These are phyloP conservation scores for Candida incommunis DNA, from an alignment of 805 yeast genomes.

Conservation along the genomic window DNA sequence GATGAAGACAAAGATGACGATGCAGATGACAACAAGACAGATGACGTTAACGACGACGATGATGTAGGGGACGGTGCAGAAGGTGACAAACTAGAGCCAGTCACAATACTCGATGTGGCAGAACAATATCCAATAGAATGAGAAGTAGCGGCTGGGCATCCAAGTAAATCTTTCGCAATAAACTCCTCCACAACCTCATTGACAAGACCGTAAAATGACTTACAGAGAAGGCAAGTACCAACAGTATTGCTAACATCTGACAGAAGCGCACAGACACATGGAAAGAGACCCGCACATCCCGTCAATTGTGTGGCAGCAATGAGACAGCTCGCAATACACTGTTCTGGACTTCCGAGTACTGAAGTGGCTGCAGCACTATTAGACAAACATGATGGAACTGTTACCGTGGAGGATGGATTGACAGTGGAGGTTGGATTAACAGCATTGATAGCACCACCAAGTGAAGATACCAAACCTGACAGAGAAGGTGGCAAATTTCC, in stretches of 20 bases:
- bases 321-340: not conserved
- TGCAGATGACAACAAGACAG: not conserved
- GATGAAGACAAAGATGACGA: not conserved
- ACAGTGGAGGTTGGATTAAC: no score
- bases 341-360: not conserved
- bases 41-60: not conserved
- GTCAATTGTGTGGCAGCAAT: not conserved
- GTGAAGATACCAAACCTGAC: not conserved
- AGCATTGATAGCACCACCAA: not conserved
- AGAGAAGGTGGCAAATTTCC: no score
- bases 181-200: not conserved
- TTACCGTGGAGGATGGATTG: not conserved
- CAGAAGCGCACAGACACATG: not conserved
- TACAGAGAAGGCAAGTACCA: not conserved
- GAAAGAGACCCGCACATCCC: not conserved
- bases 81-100: no score
- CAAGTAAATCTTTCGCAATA: not conserved
- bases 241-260: not conserved
- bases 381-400: not conserved
- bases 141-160: not conserved
- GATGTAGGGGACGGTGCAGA: no score
- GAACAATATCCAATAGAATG: not conserved
- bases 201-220: not conserved
- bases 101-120: no score
- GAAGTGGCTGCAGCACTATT: not conserved